A percentile compares a stretch with the other conserved stretches of the same genome.
These are phyloP conservation scores for Fusarium ambrosium DNA, from an alignment of 2,329 filamentous ascomycete species.

Conservation along the genomic window DNA sequence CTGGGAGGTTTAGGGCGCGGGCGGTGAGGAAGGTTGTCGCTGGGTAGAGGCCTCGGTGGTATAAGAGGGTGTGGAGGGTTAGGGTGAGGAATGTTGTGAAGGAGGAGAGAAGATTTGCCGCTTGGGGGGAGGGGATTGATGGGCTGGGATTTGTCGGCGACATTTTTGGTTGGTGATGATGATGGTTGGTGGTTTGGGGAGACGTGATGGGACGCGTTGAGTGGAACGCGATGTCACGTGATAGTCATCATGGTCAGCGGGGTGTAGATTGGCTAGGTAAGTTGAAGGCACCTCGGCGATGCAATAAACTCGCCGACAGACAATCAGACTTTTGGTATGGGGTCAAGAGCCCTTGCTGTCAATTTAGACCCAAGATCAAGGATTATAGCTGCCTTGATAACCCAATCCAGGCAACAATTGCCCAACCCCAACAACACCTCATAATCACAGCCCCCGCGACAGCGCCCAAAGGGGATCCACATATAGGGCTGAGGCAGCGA, in stretches of 20 bases:
- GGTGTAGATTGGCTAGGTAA: background rate
- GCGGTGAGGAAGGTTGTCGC: conserved; percentile 80
- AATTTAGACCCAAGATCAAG: background rate
- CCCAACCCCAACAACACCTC: background rate
- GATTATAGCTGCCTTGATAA: background rate
- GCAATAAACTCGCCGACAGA: background rate
- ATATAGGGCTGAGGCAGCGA: conserved; percentile 49
- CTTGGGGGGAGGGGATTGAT: conserved; percentile 54
- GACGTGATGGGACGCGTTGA: conserved; percentile 40
- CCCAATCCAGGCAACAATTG: background rate
- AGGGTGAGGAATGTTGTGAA: conserved; percentile 87
- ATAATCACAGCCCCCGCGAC: conserved; percentile 32
- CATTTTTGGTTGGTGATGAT: conserved; percentile 14
- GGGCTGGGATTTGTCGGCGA: conserved; percentile 10
- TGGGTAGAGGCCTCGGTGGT: conserved; percentile 85
- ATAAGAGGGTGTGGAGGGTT: conserved; percentile 87
- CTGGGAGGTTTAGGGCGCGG: conserved; percentile 85
- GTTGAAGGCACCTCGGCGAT: background rate
- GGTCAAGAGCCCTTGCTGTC: background rate
- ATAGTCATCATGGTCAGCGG: background rate
- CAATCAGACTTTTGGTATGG: background rate
- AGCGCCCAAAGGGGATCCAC: conserved; percentile 34
- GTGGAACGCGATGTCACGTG: conserved; percentile 47
- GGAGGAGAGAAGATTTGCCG: conserved; percentile 68
- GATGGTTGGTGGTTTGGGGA: conserved; percentile 8